These are phyloP conservation scores for Eucalyptus albens DNA, from an alignment of 345 rosid species.

Conservation along the genomic window DNA sequence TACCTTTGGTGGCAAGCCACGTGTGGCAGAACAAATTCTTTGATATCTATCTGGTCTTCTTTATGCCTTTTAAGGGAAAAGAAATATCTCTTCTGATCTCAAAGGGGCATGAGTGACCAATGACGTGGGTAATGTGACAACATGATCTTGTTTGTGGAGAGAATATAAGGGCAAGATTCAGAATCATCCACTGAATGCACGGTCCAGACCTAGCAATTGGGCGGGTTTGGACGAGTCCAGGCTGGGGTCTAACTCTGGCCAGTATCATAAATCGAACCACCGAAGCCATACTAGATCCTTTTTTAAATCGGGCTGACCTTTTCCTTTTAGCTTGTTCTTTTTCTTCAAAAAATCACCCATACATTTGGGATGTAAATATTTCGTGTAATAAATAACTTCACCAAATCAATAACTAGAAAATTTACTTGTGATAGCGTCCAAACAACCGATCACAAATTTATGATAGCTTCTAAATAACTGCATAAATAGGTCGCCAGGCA, in stretches of 20 bases:
- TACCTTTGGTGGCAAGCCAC: neutral
- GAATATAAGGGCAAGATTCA: neutral
- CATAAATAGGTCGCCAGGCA: neutral
- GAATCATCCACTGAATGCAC: neutral
- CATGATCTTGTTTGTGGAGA: neutral
- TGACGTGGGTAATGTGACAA: neutral
- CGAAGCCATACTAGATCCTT: too few relatives aligned
- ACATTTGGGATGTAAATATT: too few relatives aligned
- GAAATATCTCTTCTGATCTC: neutral
- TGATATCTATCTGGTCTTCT: neutral
- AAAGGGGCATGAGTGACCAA: neutral
- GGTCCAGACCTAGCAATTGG: neutral
- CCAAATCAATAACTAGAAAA: neutral
- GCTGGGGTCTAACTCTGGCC: too few relatives aligned
- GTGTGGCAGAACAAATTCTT: neutral
- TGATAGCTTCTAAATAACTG: neutral
- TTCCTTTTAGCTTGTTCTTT: too few relatives aligned
- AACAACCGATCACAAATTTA: neutral
- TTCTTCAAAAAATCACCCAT: too few relatives aligned
- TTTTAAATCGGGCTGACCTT: too few relatives aligned
- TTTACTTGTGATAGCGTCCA: neutral
- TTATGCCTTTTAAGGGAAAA: neutral
- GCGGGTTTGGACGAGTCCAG: neutral
- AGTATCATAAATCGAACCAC: too few relatives aligned
- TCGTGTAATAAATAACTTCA: too few relatives aligned